phyloP scores from a whole-genome alignment of 2,329 filamentous ascomycete genomes.

The Neobulgaria alba region DNA sequence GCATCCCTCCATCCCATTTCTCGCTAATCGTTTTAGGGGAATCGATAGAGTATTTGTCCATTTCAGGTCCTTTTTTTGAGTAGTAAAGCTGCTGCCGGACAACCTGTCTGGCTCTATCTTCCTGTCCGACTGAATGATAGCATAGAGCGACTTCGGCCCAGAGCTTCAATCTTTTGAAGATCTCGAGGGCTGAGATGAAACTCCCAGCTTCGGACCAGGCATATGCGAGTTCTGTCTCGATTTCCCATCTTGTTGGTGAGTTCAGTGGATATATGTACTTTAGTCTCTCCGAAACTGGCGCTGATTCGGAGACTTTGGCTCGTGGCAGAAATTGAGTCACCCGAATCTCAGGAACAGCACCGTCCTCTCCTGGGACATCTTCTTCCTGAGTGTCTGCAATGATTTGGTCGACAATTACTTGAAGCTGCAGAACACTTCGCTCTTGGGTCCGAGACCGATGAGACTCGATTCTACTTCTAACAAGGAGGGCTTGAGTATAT shows the following conservation, averaged over 20 bases:
- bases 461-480: slow-evolving; percentile 82
- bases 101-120: slow-evolving; percentile 72
- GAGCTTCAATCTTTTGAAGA: slow-evolving; percentile 86
- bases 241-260: slow-evolving; percentile 83
- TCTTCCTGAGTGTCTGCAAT: slow-evolving; percentile 64
- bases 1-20: slow-evolving; percentile 54
- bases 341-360: slow-evolving; percentile 35
- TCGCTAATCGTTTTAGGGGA: slow-evolving; percentile 47
- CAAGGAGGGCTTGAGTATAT: slow-evolving; percentile 86
- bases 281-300: slow-evolving; percentile 66
- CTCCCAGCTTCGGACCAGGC: slow-evolving; percentile 89
- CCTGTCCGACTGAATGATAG: slow-evolving; percentile 44
- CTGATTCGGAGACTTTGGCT: slow-evolving; percentile 67
- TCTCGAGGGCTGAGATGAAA: slow-evolving; percentile 81
- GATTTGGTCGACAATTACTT: slow-evolving; percentile 91
- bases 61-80: slow-evolving; percentile 39
- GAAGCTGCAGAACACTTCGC: slow-evolving; percentile 81
- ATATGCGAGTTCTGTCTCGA: slow-evolving; percentile 86
- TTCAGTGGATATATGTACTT: slow-evolving; percentile 76
- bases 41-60: slow-evolving; percentile 35
- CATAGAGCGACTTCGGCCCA: slow-evolving; percentile 95
- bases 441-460: slow-evolving; percentile 83
- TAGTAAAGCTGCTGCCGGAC: slow-evolving; percentile 74
- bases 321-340: slow-evolving; percentile 76
- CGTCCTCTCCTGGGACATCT: slow-evolving; percentile 17